phyloP scores from a whole-genome alignment of 2,329 filamentous ascomycete genomes.

The Xylariaceae sp. region DNA sequence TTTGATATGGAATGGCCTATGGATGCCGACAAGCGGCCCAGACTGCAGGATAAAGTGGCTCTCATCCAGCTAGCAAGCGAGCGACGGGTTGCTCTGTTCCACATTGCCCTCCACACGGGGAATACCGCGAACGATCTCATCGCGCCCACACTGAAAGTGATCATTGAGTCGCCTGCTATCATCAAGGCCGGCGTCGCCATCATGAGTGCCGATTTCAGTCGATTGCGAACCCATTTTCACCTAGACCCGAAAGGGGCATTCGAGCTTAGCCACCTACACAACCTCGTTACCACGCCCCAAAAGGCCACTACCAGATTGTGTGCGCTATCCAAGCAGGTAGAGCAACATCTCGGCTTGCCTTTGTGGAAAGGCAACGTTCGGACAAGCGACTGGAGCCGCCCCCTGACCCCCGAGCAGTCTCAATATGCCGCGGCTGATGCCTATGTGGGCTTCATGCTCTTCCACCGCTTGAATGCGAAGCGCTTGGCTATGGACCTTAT shows the following conservation, averaged over 20 bases:
- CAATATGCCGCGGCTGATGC: conserved; percentile 27
- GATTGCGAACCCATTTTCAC: conserved; percentile 19
- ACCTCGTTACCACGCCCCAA: conserved; percentile 13
- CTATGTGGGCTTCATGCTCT: conserved; percentile 31
- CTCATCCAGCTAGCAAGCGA: conserved; percentile 30
- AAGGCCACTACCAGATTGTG: conserved; percentile 19
- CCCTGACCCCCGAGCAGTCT: conserved; percentile 17
- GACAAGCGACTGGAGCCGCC: conserved; percentile 24
- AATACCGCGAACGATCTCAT: conserved; percentile 25
- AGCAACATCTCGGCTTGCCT: conserved; percentile 25
- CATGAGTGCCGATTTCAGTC: conserved; percentile 23
- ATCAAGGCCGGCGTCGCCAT: conserved; percentile 27
- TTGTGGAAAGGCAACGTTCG: conserved; percentile 23
- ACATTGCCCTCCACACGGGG: conserved; percentile 27
- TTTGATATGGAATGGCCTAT: conserved; percentile 32
- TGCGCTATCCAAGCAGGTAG: conserved; percentile 19
- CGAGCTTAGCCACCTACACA: conserved; percentile 28
- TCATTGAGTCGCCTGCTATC: conserved; percentile 26
- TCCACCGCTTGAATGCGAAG: conserved; percentile 28
- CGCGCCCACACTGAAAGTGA: conserved; percentile 24
- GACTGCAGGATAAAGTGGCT: conserved; percentile 23
- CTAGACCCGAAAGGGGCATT: conserved; percentile 25
- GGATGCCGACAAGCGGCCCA: conserved; percentile 8
- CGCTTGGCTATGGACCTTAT: conserved; percentile 21
- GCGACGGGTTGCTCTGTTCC: conserved; percentile 26